These are phyloP conservation scores for Raphanus sativus DNA, from an alignment of 345 rosid genomes.

Conservation along the genomic window DNA sequence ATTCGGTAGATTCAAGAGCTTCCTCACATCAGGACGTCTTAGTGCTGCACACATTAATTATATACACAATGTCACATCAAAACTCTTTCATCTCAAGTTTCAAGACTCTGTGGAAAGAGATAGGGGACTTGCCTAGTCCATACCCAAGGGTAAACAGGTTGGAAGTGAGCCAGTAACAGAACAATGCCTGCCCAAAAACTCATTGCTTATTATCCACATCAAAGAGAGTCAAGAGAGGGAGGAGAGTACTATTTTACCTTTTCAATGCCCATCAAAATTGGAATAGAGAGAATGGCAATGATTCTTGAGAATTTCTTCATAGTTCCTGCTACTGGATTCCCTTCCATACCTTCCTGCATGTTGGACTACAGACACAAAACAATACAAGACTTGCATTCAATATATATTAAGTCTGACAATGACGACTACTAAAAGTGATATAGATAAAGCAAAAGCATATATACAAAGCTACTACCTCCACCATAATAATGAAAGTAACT, in stretches of 20 bases:
- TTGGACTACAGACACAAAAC: conserved; percentile 38
- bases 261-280: conserved; percentile 28
- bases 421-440: neutral
- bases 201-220: conserved; percentile 1
- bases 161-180: conserved; percentile 58
- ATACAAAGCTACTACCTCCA: conserved; percentile 48
- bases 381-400: neutral
- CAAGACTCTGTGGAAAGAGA: neutral
- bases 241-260: neutral
- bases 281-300: conserved; percentile 52
- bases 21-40: conserved; percentile 47
- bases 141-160: conserved; percentile 48
- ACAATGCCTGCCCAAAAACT: conserved; percentile 43
- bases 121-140: conserved; percentile 43
- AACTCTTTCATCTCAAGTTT: neutral
- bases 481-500: conserved; percentile 53
- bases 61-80: conserved; percentile 15
- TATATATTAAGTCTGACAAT: neutral
- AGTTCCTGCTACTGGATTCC: conserved; percentile 56
- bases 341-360: conserved; percentile 64
- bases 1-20: conserved; percentile 41
- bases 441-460: conserved; percentile 6
- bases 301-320: conserved; percentile 62
- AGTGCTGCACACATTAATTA: conserved; percentile 35
- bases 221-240: neutral